Conservation (phyloP, 202 grass and related monocot genomes). For the Carex arenaria region DNA sequence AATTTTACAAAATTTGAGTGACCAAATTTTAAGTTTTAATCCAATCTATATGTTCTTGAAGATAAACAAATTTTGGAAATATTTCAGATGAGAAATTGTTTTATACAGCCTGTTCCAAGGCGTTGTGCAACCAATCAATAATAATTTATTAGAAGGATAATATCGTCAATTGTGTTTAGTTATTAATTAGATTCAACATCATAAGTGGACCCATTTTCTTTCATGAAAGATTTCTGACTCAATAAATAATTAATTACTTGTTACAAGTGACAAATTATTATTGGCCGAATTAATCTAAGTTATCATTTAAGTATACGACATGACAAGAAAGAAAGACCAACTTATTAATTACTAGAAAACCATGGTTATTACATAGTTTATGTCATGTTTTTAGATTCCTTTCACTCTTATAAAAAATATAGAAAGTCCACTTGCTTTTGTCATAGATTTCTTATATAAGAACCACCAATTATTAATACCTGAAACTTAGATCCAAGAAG, state of each 20-base stretch:
- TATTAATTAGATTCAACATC: neutral
- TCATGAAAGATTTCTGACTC: neutral
- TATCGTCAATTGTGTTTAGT: neutral
- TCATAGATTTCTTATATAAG: conserved; percentile 6
- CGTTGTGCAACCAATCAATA: neutral
- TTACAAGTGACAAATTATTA: neutral
- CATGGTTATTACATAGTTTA: neutral
- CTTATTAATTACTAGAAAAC: conserved; percentile 1
- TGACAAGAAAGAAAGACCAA: neutral
- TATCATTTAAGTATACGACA: neutral
- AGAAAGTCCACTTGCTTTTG: neutral
- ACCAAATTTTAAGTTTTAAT: neutral
- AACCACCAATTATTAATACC: neutral
- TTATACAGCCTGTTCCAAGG: neutral
- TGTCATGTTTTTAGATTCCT: conserved; percentile 9
- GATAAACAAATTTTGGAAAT: too few species aligned
- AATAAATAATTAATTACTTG: neutral
- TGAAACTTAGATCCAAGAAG: conserved; percentile 4
- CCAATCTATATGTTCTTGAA: too few species aligned
- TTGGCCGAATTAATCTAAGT: neutral
- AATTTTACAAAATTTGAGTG: neutral
- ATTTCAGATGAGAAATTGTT: neutral
- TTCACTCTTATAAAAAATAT: neutral
- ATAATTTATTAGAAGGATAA: neutral
- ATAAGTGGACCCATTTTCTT: neutral